Base-by-base conservation (phyloP, 2,329 filamentous ascomycete genomes). In the Colletotrichum orbiculare region DNA sequence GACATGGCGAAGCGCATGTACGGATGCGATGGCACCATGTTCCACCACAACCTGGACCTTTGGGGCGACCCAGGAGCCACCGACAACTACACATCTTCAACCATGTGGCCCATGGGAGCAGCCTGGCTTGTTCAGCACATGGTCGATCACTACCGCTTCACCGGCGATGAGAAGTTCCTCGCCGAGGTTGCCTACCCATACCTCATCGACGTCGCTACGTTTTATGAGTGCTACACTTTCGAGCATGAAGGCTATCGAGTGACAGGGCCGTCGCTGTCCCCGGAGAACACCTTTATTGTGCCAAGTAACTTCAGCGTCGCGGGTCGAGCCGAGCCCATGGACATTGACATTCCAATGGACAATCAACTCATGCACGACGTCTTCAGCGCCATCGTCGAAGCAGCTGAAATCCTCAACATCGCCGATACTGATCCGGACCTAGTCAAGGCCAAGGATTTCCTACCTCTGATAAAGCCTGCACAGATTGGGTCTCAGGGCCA, bases 11-110 rank as follows among this genome's bases (percentile, higher is more conserved):
- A 69, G 47, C 63, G 68, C 5, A 78, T 80, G 76, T 80, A 79
- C 48, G 74, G 74, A 12, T 79, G 76, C 55, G 62, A 67, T n/a
- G 78, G 78, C 2, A 77, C 74, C 67, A 75, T 76, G 6, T 71
- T 73, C 3, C 78, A 79, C 50, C 77, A 80, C 56, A 80, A 79
- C 53, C 77, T 76, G 0, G 77, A 80, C 45, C 72, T 80, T 13
- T 79, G 76, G 76, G 77, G 69, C 38, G 77, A 80, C 45, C 74
- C 78, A 0, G 76, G 76, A 8, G 77, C 78, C 0, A 72, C 75
- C 6, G 78, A 79, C 59, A 71, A 70, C 10, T 73, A 49, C 38
- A 64, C 54, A 2, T 48, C 62, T 8, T 59, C 56, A 13, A 75
- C 70, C 10, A 70, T 74, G 68, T 81, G 79, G 79, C 78, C 77